Percentiles rank a stretch among this genome's conserved stretches.
Conservation (phyloP, 2,329 filamentous ascomycete genomes). For the Aspergillus clavatus region DNA sequence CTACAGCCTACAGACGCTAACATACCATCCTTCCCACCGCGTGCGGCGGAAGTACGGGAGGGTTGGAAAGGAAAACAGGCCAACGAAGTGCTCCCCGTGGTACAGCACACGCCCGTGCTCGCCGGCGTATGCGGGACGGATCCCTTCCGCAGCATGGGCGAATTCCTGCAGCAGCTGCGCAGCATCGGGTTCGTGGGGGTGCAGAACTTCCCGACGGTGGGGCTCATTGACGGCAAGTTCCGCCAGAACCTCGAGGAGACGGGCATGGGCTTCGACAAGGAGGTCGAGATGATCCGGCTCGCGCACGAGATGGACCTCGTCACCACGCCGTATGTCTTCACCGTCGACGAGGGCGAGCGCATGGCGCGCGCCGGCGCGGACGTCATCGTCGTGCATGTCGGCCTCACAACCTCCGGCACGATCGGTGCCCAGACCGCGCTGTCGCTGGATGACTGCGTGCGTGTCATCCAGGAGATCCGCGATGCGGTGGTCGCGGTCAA, state of each 20-base stretch:
- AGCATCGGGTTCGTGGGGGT: slow-evolving; percentile 63
- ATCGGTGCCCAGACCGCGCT: slow-evolving; percentile 61
- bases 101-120: slow-evolving; percentile 60
- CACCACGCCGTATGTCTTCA: slow-evolving; percentile 68
- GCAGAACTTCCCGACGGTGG: slow-evolving; percentile 71
- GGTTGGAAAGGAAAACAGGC: no score
- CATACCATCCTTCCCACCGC: no score
- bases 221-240: slow-evolving; percentile 64
- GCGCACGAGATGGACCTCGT: slow-evolving; percentile 58
- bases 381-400: slow-evolving; percentile 64
- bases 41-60: no score
- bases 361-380: slow-evolving; percentile 65
- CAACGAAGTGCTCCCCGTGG: slow-evolving; percentile 61
- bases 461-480: slow-evolving; percentile 58
- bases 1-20: not conserved
- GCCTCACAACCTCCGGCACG: slow-evolving; percentile 59
- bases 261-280: slow-evolving; percentile 62
- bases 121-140: slow-evolving; percentile 69
- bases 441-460: slow-evolving; percentile 60
- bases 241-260: slow-evolving; percentile 66
- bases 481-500: slow-evolving; percentile 56
- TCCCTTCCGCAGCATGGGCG: slow-evolving; percentile 59
- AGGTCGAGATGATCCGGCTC: slow-evolving; percentile 62
- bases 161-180: slow-evolving; percentile 57
- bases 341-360: slow-evolving; percentile 53